phyloP scores from a whole-genome alignment of 2,329 filamentous ascomycete genomes.

The Juglanconis juglandina region DNA sequence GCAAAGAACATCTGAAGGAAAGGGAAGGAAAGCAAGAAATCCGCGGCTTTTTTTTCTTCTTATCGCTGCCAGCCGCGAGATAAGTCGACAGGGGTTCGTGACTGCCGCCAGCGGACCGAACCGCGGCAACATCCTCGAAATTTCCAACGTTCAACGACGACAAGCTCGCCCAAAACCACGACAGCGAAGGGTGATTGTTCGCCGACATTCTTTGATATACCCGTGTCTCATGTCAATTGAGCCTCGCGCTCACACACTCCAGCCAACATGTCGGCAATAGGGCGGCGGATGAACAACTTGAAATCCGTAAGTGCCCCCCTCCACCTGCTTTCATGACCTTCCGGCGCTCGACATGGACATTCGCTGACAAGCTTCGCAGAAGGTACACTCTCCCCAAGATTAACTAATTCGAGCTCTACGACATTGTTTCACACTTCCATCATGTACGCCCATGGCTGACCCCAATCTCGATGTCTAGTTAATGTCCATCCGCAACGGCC shows the following conservation, averaged over 20 bases:
- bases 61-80: constrained; percentile 11
- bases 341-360: constrained; percentile 3
- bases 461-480: constrained; percentile 46
- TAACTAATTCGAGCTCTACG: too few species aligned
- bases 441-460: too few species aligned
- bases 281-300: constrained; percentile 71
- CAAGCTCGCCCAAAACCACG: neutral
- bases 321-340: neutral
- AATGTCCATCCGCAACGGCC: constrained; percentile 71
- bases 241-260: constrained; percentile 12
- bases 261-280: constrained; percentile 39
- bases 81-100: constrained; percentile 7
- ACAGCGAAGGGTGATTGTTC: neutral
- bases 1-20: neutral
- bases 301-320: constrained; percentile 56
- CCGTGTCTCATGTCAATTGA: neutral
- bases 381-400: constrained; percentile 34
- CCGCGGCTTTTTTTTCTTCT: neutral
- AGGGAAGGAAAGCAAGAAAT: neutral
- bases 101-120: neutral
- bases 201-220: neutral
- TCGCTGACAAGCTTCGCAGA: constrained; percentile 32
- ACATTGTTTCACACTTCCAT: too few species aligned
- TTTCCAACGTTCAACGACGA: neutral
- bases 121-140: constrained; percentile 5